These are phyloP conservation scores for Aureobasidium namibiae DNA, from an alignment of 2,329 filamentous ascomycete genomes.

Conservation along the genomic window DNA sequence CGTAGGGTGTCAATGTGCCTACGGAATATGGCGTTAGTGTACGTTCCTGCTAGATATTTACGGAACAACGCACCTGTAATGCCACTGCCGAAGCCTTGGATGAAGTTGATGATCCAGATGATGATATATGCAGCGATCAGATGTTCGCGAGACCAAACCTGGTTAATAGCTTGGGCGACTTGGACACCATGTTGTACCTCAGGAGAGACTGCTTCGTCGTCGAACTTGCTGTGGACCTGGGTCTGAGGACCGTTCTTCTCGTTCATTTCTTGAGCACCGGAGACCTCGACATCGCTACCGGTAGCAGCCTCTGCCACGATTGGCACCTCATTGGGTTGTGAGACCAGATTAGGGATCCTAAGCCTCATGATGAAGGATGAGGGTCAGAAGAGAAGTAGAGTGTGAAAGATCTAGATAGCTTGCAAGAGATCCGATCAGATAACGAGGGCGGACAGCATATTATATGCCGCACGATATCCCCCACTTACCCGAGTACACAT, in stretches of 20 bases:
- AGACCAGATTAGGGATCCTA: constrained; percentile 6
- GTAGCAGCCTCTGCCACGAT: background rate
- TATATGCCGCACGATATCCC: background rate
- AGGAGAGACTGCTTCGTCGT: background rate
- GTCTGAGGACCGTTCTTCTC: background rate
- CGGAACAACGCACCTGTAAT: constrained; percentile 25
- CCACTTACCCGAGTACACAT: background rate
- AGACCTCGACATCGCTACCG: constrained; percentile 10
- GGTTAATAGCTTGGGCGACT: constrained; percentile 32
- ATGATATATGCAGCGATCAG: constrained; percentile 33
- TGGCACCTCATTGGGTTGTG: background rate
- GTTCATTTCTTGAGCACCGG: background rate
- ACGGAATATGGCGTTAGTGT: background rate
- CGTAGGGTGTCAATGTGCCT: constrained; percentile 29
- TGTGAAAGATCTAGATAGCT: background rate
- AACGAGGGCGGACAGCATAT: background rate
- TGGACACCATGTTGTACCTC: constrained; percentile 32
- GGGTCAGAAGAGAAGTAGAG: background rate
- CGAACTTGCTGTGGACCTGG: background rate
- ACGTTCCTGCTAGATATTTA: background rate
- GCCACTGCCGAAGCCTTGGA: constrained; percentile 39
- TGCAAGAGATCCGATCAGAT: background rate
- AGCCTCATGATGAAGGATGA: constrained; percentile 10
- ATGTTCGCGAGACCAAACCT: constrained; percentile 31
- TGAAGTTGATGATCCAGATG: constrained; percentile 42